phyloP scores from a whole-genome alignment of 2,329 filamentous ascomycete species.

The Lachnellula subtilissima region DNA sequence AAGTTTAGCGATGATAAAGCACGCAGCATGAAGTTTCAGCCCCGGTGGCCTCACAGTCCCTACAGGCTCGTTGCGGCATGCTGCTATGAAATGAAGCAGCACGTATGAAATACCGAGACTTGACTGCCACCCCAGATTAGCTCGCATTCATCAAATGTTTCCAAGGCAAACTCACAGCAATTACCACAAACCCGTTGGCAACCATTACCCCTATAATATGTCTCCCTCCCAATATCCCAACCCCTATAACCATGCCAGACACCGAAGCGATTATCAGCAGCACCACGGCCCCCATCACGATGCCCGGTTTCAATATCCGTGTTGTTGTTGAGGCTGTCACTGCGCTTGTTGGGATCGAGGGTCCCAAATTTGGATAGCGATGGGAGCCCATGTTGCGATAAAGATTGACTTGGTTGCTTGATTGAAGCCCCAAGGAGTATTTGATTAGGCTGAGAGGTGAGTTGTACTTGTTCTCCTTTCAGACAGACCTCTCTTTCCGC shows the following conservation, averaged over 20 bases:
- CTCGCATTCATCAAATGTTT: background rate
- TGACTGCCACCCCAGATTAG: constrained; percentile 13
- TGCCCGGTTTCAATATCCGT: constrained; percentile 15
- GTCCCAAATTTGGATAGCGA: constrained; percentile 6
- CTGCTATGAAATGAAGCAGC: constrained; percentile 16
- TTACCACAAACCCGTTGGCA: constrained; percentile 14
- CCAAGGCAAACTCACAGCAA: constrained; percentile 16
- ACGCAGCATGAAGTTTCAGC: constrained; percentile 19
- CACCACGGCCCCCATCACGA: constrained; percentile 15
- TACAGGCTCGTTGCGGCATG: constrained; percentile 17
- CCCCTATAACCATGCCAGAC: constrained; percentile 12
- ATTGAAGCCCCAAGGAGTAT: background rate
- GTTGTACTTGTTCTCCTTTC: constrained; percentile 9
- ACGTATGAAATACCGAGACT: constrained; percentile 20
- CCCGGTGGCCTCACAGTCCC: constrained; percentile 18
- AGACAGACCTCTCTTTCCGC: constrained; percentile 8
- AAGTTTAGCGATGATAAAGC: constrained; percentile 24
- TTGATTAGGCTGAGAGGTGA: background rate
- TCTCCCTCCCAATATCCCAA: constrained; percentile 4
- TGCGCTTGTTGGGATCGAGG: constrained; percentile 8
- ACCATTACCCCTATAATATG: constrained; percentile 12
- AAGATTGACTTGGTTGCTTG: background rate
- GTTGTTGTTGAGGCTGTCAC: constrained; percentile 8
- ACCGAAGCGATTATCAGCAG: constrained; percentile 9
- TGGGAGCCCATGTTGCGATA: background rate